Percentiles rank a stretch among this genome's conserved stretches.
These are phyloP conservation scores for Tolypocladium tropicale DNA, from an alignment of 2,329 filamentous ascomycete species.

Conservation along the genomic window DNA sequence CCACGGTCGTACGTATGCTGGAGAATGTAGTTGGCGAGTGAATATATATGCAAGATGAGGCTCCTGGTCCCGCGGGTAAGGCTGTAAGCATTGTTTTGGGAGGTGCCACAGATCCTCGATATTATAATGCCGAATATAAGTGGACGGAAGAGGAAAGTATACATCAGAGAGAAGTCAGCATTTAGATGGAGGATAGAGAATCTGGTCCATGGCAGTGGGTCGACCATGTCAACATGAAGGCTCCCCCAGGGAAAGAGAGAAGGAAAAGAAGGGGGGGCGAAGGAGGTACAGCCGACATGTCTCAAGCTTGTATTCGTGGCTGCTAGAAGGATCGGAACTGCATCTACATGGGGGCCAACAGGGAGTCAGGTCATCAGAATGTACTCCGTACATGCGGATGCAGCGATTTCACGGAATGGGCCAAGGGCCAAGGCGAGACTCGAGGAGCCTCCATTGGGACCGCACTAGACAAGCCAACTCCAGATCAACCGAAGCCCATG, in stretches of 20 bases:
- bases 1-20: neutral
- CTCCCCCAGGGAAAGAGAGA: neutral
- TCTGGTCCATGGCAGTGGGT: neutral
- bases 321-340: neutral
- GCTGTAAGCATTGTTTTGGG: neutral
- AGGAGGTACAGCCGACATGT: neutral
- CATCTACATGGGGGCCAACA: constrained; percentile 1
- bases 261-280: neutral
- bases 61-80: neutral
- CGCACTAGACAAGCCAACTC: neutral
- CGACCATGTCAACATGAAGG: neutral
- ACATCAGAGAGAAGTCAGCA: neutral
- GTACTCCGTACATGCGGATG: neutral
- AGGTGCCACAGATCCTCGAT: neutral
- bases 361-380: neutral
- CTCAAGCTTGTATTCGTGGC: neutral
- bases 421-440: neutral
- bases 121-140: neutral
- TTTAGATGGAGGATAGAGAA: neutral
- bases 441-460: neutral
- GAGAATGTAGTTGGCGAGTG: neutral
- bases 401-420: neutral
- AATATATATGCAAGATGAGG: neutral
- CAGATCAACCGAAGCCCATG: neutral
- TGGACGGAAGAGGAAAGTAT: neutral